phyloP scores from a whole-genome alignment of 179 eudicot genomes.

The Silene vulgaris region DNA sequence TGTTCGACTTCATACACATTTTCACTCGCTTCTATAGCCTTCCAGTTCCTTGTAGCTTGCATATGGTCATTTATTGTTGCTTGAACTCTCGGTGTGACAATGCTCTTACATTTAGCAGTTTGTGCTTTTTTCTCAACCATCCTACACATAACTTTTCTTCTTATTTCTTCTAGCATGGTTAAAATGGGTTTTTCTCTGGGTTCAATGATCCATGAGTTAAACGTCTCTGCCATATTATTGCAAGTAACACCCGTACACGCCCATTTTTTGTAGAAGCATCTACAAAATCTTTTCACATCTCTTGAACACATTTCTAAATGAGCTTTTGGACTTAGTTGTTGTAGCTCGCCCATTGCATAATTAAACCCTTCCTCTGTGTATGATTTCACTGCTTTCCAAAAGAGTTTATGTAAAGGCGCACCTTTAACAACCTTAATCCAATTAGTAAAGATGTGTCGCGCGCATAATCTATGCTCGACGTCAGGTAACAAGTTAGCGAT shows the following conservation, averaged over 20 bases:
- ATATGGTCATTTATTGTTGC: background rate
- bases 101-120: background rate
- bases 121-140: conserved; percentile 9
- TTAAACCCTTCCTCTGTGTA: background rate
- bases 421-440: background rate
- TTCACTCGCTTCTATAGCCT: background rate
- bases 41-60: conserved; percentile 8
- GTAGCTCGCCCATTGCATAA: background rate
- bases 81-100: background rate
- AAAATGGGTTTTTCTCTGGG: too few relatives aligned
- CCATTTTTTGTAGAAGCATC: background rate
- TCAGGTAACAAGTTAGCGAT: background rate
- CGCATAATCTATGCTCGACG: background rate
- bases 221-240: too few relatives aligned
- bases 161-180: conserved; percentile 9
- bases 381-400: conserved; percentile 1
- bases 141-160: conserved; percentile 1
- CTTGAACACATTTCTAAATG: conserved; percentile 10
- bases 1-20: conserved; percentile 17
- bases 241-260: too few relatives aligned
- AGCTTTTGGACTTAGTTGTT: conserved; percentile 4
- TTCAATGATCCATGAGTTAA: too few relatives aligned
- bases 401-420: conserved; percentile 1
- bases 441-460: too few relatives aligned
- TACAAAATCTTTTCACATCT: conserved; percentile 6